Conservation (phyloP, 805 yeast species). For the Teunomyces barrocoloradensis region DNA sequence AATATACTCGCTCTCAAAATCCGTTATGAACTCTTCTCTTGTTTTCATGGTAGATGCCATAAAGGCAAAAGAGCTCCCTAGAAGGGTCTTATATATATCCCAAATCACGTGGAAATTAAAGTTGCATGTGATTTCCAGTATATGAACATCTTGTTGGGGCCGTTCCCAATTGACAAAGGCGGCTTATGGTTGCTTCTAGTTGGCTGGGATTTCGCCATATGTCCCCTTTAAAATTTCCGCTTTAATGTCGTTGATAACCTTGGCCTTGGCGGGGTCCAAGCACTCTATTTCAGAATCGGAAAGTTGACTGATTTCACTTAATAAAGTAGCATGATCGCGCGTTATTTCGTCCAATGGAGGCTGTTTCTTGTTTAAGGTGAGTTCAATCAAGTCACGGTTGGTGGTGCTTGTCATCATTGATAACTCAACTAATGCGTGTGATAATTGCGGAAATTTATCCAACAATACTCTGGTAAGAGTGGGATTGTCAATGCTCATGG, state of each 20-base stretch:
- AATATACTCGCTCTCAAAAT: conserved; percentile 22
- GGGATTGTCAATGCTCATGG: conserved; percentile 57
- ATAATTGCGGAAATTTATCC: conserved; percentile 72
- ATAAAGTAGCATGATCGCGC: conserved; percentile 32
- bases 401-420: conserved; percentile 38
- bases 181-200: neutral
- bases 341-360: conserved; percentile 28
- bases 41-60: conserved; percentile 1
- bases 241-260: conserved; percentile 14
- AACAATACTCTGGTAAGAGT: conserved; percentile 58
- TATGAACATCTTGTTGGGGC: neutral
- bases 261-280: conserved; percentile 22
- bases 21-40: conserved; percentile 11
- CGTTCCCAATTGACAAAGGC: neutral
- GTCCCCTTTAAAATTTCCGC: conserved; percentile 22
- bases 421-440: conserved; percentile 79
- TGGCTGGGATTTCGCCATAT: conserved; percentile 13
- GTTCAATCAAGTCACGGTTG: conserved; percentile 34
- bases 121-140: neutral
- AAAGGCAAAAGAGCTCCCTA: neutral
- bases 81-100: neutral
- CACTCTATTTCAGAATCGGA: conserved; percentile 27
- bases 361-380: conserved; percentile 33
- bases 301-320: conserved; percentile 27
- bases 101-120: neutral